Conservation (phyloP, 352 stramenopile genomes). For the Phytopythium litorale region DNA sequence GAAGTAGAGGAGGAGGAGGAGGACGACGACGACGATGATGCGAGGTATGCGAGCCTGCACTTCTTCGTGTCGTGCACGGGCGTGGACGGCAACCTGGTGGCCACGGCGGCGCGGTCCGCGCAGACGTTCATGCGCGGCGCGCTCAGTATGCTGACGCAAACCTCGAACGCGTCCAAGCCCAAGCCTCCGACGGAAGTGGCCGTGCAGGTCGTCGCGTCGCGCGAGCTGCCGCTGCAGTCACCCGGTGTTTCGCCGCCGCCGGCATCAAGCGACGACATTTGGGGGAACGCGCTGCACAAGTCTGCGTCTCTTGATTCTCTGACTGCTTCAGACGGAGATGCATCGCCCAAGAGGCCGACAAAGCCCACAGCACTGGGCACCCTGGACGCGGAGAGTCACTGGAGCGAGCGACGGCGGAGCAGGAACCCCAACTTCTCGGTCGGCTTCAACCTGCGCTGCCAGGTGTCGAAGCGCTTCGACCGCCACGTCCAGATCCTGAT, state of each 20-base stretch:
- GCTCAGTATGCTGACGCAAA: constrained; percentile 63
- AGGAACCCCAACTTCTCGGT: constrained; percentile 65
- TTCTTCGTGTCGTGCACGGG: constrained; percentile 71
- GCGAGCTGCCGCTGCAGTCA: constrained; percentile 39
- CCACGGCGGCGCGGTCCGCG: constrained; percentile 43
- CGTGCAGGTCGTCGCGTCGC: constrained; percentile 56
- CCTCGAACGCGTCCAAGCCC: constrained; percentile 18
- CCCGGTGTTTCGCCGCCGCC: not conserved
- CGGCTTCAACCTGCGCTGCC: constrained; percentile 57
- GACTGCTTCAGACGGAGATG: not conserved
- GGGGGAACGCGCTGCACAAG: constrained; percentile 4
- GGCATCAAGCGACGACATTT: not conserved
- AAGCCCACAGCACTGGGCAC: constrained; percentile 14
- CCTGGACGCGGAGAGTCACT: constrained; percentile 57
- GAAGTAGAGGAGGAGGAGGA: not conserved
- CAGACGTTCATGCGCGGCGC: constrained; percentile 76
- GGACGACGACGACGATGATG: constrained; percentile 6
- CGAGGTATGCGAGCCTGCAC: constrained; percentile 25
- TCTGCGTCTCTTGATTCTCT: constrained; percentile 4
- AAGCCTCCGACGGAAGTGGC: constrained; percentile 62
- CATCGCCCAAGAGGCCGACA: constrained; percentile 1
- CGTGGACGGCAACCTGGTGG: constrained; percentile 53
- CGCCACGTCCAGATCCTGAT: constrained; percentile 74
- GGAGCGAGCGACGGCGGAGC: constrained; percentile 64
- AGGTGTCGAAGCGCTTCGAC: constrained; percentile 38